Evolutionary conservation across 2,329 filamentous ascomycete species (phyloP).

Genomic region (Ilyonectria robusta): DNA sequence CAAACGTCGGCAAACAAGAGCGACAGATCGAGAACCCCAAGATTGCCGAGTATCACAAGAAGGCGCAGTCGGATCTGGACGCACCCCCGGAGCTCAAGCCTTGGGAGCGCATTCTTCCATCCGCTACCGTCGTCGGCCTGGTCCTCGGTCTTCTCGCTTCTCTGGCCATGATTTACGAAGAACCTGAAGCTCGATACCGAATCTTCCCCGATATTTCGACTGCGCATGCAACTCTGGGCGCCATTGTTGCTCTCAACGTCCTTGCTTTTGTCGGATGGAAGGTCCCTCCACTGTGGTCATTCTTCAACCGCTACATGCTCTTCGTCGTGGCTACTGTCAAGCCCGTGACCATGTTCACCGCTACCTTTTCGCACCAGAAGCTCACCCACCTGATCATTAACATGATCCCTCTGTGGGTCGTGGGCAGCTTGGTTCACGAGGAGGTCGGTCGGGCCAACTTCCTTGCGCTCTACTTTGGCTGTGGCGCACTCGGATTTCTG

Average conservation of each 20-base stretch:
- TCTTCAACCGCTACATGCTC: slow-evolving; percentile 79
- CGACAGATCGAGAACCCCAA: slow-evolving; percentile 56
- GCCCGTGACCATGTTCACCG: slow-evolving; percentile 72
- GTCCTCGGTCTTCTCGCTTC: slow-evolving; percentile 60
- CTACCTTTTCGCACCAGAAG: slow-evolving; percentile 78
- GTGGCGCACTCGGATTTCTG: slow-evolving; percentile 71
- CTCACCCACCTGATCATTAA: slow-evolving; percentile 74
- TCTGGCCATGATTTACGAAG: slow-evolving; percentile 66
- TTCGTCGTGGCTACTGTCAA: slow-evolving; percentile 75
- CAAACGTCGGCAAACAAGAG: slow-evolving; percentile 56
- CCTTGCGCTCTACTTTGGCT: slow-evolving; percentile 75
- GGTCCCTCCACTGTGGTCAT: slow-evolving; percentile 73
- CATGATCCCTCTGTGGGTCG: slow-evolving; percentile 74
- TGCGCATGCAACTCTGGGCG: slow-evolving; percentile 74
- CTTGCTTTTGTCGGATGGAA: slow-evolving; percentile 72
- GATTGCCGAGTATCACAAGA: slow-evolving; percentile 57
- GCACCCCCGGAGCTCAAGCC: slow-evolving; percentile 64
- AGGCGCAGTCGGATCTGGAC: slow-evolving; percentile 65
- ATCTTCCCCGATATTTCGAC: slow-evolving; percentile 74
- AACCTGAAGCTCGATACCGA: slow-evolving; percentile 65
- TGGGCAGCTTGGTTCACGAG: slow-evolving; percentile 78
- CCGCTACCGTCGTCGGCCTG: slow-evolving; percentile 62
- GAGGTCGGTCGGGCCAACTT: slow-evolving; percentile 79
- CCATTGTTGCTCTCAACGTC: slow-evolving; percentile 73
- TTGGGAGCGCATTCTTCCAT: slow-evolving; percentile 70